phyloP scores from a whole-genome alignment of 495 filamentous ascomycete genomes.

The Terfezia boudieri region DNA sequence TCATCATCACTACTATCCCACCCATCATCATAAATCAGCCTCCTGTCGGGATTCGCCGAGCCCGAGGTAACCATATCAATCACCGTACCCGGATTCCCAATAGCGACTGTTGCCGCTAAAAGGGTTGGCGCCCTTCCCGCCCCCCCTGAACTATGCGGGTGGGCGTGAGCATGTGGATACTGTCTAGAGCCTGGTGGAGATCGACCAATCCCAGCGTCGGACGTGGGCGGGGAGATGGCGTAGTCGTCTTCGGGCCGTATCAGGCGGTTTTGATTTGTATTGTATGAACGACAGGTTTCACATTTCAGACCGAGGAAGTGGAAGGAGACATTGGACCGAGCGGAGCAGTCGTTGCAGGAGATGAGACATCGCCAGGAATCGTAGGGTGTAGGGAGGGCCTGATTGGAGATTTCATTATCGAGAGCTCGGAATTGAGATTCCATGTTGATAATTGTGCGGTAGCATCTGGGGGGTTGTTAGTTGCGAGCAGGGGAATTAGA shows the following conservation, averaged over 20 bases:
- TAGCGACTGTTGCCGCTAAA: constrained; percentile 38
- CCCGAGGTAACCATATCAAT: constrained; percentile 17
- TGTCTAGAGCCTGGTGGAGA: too few species aligned
- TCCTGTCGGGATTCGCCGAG: constrained; percentile 22
- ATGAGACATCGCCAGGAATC: constrained; percentile 57
- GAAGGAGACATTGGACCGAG: constrained; percentile 62
- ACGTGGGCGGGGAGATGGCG: too few species aligned
- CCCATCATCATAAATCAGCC: constrained; percentile 17
- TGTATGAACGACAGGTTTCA: constrained; percentile 60
- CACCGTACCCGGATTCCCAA: constrained; percentile 24
- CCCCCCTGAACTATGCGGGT: constrained; percentile 7
- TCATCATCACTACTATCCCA: constrained; percentile 19
- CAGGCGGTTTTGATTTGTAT: constrained; percentile 53
- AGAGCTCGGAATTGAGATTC: constrained; percentile 80
- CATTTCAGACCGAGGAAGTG: constrained; percentile 94
- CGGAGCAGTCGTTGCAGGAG: constrained; percentile 83
- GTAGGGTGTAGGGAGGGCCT: constrained; percentile 81
- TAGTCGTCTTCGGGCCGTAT: constrained; percentile 22
- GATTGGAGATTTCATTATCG: constrained; percentile 58
- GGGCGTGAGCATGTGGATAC: too few species aligned
- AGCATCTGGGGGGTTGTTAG: constrained; percentile 29
- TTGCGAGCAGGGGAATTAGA: too few species aligned
- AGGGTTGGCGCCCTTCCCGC: constrained; percentile 32
- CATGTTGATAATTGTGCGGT: constrained; percentile 86
- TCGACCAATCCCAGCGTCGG: too few species aligned